Evolutionary conservation across 257 asterid species (phyloP), one percentile per base, ranked within the genome.

Genomic region (Solanum piurae): DNA sequence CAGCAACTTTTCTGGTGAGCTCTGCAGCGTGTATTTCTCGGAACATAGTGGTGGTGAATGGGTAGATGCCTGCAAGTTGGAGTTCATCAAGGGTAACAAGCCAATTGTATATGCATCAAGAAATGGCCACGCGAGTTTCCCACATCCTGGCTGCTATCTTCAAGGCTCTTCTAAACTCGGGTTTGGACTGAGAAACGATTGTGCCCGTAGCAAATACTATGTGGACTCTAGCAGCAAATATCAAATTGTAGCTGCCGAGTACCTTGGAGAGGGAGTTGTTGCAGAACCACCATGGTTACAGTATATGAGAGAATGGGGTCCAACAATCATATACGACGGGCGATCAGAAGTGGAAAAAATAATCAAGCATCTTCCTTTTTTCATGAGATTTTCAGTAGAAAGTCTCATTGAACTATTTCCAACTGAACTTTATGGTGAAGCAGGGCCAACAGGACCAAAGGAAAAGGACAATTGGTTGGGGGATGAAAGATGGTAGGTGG

Each of bases 281-380:
- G 77, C 83, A 1, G 98, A 96, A 90, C 99, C 98, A 3, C 90
- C 88, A 49, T 95, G 98, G 98, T 87, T 96, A 87, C 98, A 96
- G 88, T 95, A 94, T 84, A 96, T 95, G 99, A 93, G 99, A 73
- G 99, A 94, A 87, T 96, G 99, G 99, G 99, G 99, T 9, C 99
- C 99, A 1, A 93, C 94, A 2, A 58, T 96, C 42, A 90, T 93
- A 9, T 96, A 96, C 49, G 87, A 90, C 27, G 91, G 98, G 2
- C 80, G 89, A 74, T 89, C 96, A 4, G 98, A 96, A 86, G 83
- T 94, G 12, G 98, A 96, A 44, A 96, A 93, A 94, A 93, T 96
- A 87, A 90, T 96, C 85, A 93, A 88, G 33, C 91, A 87, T 91
- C 95, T 96, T 2, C 99, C 99, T 0, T 91, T 94, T 87, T 93